Evolutionary conservation across 2,329 filamentous ascomycete genomes (phyloP).

Genomic region (Botryotinia convoluta): DNA sequence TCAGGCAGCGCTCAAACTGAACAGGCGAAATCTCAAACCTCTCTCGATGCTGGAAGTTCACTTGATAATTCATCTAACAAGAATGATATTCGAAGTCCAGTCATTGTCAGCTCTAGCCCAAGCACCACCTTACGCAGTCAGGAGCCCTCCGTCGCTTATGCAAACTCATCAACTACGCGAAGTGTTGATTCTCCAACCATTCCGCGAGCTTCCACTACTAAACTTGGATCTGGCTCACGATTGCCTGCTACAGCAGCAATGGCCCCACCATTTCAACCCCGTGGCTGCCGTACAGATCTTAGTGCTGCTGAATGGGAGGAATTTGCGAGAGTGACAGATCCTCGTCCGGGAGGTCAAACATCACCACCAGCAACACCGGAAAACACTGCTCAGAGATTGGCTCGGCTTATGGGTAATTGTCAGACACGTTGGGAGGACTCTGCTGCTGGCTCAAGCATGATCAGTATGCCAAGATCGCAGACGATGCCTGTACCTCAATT

Average conservation of each 20-base stretch:
- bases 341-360: conserved; percentile 13
- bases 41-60: neutral
- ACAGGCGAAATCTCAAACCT: neutral
- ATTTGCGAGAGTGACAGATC: conserved; percentile 9
- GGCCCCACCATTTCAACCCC: conserved; percentile 39
- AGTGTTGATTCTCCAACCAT: neutral
- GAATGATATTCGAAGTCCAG: neutral
- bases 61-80: neutral
- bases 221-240: conserved; percentile 11
- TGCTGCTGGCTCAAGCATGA: conserved; percentile 18
- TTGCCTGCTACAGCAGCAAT: conserved; percentile 38
- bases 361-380: conserved; percentile 20
- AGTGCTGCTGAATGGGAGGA: conserved; percentile 15
- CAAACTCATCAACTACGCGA: neutral
- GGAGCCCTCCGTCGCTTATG: neutral
- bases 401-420: conserved; percentile 28
- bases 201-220: neutral
- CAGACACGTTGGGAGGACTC: conserved; percentile 29
- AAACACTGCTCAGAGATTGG: conserved; percentile 27
- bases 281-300: conserved; percentile 19
- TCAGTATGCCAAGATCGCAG: conserved; percentile 21
- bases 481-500: conserved; percentile 23
- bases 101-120: neutral
- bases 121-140: neutral
- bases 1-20: neutral